Evolutionary conservation across 2,329 filamentous ascomycete genomes (phyloP), one percentile per base, ranked within the genome.

Genomic region (Rutstroemia sp.): DNA sequence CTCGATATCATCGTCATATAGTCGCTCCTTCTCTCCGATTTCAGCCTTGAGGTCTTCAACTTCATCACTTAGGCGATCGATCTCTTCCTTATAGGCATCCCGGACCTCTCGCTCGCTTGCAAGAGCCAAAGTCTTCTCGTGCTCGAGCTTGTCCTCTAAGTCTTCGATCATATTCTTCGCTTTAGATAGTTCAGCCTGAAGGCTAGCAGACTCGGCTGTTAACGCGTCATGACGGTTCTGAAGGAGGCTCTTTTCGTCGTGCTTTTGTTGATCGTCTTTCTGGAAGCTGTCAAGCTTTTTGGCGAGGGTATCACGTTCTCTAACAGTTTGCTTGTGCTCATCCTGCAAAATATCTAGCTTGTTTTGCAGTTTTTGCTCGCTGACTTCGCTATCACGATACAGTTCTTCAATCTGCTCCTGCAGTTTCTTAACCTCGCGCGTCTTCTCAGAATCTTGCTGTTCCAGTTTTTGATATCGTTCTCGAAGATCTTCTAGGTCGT

Each of bases 1-100:
- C 60, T 89, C 86, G 68, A 80, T 82, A 64, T 89, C 84, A 57
- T 86, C 81, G 57, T 85, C 83, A 71, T 86, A 85, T 39, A 86
- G 75, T 48, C 84, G 85, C 63, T 89, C 83, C 61, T 84, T 87
- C 62, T 88, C 83, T 78, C 75, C 52, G 79, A 83, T 21, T 85
- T 88, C 79, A 60, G 78, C 73, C 59, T 78, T 78, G 16, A 82
- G 71, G 36, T 76, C 73, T 56, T 78, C 75, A 23, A 80, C 72
- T 59, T 79, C 76, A 36, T 71, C 72, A 58, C 73, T 72, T n/a
- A 82, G 68, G 16, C 73, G 75, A 52, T 81, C 77, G 46, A 83
- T 72, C 59, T 84, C 80, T 14, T 71, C 69, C 60, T 76, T 77
- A 58, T 82, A 78, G 62, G 82, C 75, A 51, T 71, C 69, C 56